A percentile compares a stretch with the other conserved stretches of the same genome.
Evolutionary conservation across 805 yeast genomes (phyloP).

Genomic region (Hanseniaspora lachancei): DNA sequence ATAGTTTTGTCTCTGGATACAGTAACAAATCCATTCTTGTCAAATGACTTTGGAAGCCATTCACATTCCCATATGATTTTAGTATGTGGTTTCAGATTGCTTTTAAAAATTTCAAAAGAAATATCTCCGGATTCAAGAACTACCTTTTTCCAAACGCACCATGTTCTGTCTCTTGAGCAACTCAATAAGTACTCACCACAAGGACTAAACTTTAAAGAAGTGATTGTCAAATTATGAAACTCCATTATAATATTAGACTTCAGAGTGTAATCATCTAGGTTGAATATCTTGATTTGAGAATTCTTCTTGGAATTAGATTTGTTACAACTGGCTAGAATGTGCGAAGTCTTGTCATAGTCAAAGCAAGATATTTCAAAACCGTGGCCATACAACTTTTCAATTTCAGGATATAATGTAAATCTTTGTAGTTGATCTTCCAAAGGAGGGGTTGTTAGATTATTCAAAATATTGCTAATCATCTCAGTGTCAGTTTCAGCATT

Average conservation of each 20-base stretch:
- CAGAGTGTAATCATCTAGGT: constrained; percentile 32
- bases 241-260: constrained; percentile 44
- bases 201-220: constrained; percentile 64
- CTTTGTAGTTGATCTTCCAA: constrained; percentile 84
- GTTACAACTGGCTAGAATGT: constrained; percentile 77
- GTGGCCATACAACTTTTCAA: constrained; percentile 90
- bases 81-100: constrained; percentile 63
- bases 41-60: constrained; percentile 52
- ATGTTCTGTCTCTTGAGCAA: constrained; percentile 82
- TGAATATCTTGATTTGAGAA: constrained; percentile 69
- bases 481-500: constrained; percentile 28
- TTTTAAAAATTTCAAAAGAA: constrained; percentile 30
- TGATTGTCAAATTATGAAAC: constrained; percentile 75
- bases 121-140: constrained; percentile 19
- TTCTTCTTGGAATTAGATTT: constrained; percentile 71
- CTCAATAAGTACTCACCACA: constrained; percentile 51
- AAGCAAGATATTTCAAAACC: constrained; percentile 85
- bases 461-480: constrained; percentile 36
- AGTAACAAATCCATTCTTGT: constrained; percentile 48
- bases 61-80: constrained; percentile 93
- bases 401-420: constrained; percentile 86
- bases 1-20: constrained; percentile 76
- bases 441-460: constrained; percentile 48
- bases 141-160: constrained; percentile 55
- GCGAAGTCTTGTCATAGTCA: constrained; percentile 52